Percentiles rank a stretch among this genome's conserved stretches.
Evolutionary conservation across 441 rosid genomes (phyloP).

Genomic region (Oxalis stricta): DNA sequence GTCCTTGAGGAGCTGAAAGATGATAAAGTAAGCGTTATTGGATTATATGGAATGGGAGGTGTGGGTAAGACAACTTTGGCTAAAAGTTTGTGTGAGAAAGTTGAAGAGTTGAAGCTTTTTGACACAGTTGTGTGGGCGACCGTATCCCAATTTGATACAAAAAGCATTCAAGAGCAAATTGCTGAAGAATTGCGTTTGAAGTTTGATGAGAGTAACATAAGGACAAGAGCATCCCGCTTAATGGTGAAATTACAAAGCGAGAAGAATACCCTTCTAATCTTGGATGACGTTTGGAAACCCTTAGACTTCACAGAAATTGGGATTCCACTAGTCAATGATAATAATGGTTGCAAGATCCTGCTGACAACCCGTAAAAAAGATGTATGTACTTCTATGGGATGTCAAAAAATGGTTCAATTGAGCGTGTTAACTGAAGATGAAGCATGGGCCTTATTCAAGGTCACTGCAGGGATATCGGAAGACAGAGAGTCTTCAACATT

Average conservation of each 20-base stretch:
- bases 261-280: slow-evolving; percentile 8
- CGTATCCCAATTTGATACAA: background rate
- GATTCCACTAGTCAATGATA: slow-evolving; percentile 3
- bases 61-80: background rate
- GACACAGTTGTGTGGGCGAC: background rate
- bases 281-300: slow-evolving; percentile 6
- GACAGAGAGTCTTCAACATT: no score
- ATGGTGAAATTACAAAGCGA: background rate
- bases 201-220: background rate
- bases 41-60: slow-evolving; percentile 15
- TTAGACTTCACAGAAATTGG: background rate
- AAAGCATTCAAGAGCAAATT: background rate
- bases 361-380: no score
- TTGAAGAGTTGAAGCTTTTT: background rate
- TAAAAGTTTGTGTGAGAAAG: background rate
- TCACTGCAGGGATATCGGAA: no score
- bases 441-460: no score
- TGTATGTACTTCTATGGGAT: no score
- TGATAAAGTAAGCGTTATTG: slow-evolving; percentile 6
- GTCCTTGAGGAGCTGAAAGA: background rate
- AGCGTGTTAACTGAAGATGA: no score
- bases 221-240: slow-evolving; percentile 1
- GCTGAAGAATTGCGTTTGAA: background rate
- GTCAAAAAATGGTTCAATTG: no score
- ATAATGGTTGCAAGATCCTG: slow-evolving; percentile 9